Percentiles rank a stretch among this genome's conserved stretches.
Conservation (phyloP, 1,284 basidiomycete species). For the Rhodotorula sp. region DNA sequence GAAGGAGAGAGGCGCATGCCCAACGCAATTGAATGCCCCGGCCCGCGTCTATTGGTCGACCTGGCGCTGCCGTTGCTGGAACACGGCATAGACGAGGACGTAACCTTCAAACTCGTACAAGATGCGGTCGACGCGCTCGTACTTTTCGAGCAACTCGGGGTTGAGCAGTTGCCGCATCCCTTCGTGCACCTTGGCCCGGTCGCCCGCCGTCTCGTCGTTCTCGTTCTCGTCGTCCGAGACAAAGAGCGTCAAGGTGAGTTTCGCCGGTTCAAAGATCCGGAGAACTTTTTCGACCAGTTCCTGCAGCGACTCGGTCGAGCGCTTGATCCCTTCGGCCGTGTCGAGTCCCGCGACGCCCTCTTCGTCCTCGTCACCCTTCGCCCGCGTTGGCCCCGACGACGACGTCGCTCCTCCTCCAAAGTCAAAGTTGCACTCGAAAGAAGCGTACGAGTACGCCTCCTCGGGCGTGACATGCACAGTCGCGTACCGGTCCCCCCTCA, state of each 20-base stretch:
- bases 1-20: neutral
- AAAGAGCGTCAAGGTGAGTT: slow-evolving; percentile 86
- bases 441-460: slow-evolving; percentile 93
- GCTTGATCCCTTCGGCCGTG: slow-evolving; percentile 17
- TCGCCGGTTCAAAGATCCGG: slow-evolving; percentile 85
- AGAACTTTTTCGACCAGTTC: slow-evolving; percentile 79
- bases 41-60: neutral
- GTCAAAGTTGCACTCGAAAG: slow-evolving; percentile 98
- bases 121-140: slow-evolving; percentile 84
- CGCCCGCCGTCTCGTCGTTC: slow-evolving; percentile 52
- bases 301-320: slow-evolving; percentile 17
- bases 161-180: slow-evolving; percentile 42
- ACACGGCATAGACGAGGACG: slow-evolving; percentile 57
- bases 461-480: slow-evolving; percentile 99
- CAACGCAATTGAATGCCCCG: no score
- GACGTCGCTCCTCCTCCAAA: slow-evolving; percentile 51
- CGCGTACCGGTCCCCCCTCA: slow-evolving; percentile 88
- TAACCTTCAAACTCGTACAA: slow-evolving; percentile 97
- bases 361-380: neutral
- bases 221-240: slow-evolving; percentile 68
- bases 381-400: neutral
- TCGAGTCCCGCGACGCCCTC: slow-evolving; percentile 41
- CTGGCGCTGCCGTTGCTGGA: neutral
- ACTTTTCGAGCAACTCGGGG: slow-evolving; percentile 48
- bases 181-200: slow-evolving; percentile 48